Conservation (phyloP, 108 stramenopile genomes). For the Nannochloropsis salina region DNA sequence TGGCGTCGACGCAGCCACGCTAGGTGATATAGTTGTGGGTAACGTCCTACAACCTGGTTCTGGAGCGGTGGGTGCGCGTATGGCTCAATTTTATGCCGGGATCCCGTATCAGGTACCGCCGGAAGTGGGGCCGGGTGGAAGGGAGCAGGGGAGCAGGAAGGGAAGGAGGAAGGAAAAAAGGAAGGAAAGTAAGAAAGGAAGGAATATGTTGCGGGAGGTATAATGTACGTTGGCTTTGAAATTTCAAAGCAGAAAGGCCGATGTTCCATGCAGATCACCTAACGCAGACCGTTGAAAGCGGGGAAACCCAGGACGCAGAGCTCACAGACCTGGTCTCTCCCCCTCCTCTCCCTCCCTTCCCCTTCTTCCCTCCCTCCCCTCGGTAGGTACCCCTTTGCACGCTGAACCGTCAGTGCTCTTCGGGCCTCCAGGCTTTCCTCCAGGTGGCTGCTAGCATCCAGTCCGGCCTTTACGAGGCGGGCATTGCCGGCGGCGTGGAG, state of each 20-base stretch:
- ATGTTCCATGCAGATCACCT: too few species aligned
- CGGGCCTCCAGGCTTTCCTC: conserved; percentile 84
- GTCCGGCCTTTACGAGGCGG: conserved; percentile 67
- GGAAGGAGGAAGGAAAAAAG: neutral
- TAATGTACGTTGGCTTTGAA: too few species aligned
- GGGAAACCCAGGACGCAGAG: too few species aligned
- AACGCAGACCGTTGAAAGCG: too few species aligned
- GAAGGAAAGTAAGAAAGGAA: neutral
- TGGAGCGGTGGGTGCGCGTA: conserved; percentile 74
- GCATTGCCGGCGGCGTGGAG: conserved; percentile 88
- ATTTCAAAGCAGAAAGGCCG: too few species aligned
- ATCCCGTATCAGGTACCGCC: conserved; percentile 55
- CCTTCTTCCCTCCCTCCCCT: neutral
- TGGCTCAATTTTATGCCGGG: conserved; percentile 80
- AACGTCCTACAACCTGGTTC: conserved; percentile 82
- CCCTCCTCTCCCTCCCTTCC: neutral
- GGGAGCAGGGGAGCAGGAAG: neutral
- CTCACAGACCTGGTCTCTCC: neutral
- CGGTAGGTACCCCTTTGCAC: conserved; percentile 64
- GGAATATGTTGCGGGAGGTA: too few species aligned
- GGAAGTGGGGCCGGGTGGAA: neutral
- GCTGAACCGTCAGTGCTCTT: conserved; percentile 87
- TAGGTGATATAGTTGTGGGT: conserved; percentile 79
- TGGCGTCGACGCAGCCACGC: conserved; percentile 40
- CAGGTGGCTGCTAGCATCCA: conserved; percentile 75